Conservation (phyloP, 768 basidiomycete genomes). For the Neoboletus magnificus region DNA sequence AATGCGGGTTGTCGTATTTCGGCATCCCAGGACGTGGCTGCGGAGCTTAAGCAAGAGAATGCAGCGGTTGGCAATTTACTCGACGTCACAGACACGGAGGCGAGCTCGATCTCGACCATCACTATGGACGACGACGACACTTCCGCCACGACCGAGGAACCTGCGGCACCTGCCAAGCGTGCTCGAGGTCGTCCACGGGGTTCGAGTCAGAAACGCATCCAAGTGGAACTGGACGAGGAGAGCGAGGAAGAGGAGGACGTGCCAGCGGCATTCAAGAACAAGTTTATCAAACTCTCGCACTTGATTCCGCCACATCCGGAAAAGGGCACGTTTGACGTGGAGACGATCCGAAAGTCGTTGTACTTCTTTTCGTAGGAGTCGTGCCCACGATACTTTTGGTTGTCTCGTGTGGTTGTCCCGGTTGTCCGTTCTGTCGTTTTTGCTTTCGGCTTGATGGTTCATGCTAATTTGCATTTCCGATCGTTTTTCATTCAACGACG, state of each 20-base stretch:
- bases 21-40: slow-evolving; percentile 40
- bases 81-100: slow-evolving; percentile 36
- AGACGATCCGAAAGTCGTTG: slow-evolving; percentile 70
- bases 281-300: slow-evolving; percentile 72
- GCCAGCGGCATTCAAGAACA: slow-evolving; percentile 37
- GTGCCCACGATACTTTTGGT: neutral
- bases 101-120: slow-evolving; percentile 31
- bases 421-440: neutral
- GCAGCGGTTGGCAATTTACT: slow-evolving; percentile 34
- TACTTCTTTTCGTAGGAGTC: slow-evolving; percentile 88
- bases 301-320: slow-evolving; percentile 77
- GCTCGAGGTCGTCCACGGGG: slow-evolving; percentile 19
- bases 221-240: slow-evolving; percentile 2
- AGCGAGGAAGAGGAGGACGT: slow-evolving; percentile 18
- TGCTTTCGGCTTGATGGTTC: neutral
- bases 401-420: neutral
- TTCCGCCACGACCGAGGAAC: neutral
- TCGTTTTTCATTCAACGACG: neutral
- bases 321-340: slow-evolving; percentile 85
- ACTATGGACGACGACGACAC: slow-evolving; percentile 5
- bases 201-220: slow-evolving; percentile 16
- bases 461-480: neutral
- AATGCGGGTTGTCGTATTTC: slow-evolving; percentile 45
- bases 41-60: slow-evolving; percentile 14
- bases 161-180: slow-evolving; percentile 4